Percentiles rank a stretch among this genome's conserved stretches.
Conservation (phyloP, 1,284 basidiomycete genomes). For the Irpex lacteus region DNA sequence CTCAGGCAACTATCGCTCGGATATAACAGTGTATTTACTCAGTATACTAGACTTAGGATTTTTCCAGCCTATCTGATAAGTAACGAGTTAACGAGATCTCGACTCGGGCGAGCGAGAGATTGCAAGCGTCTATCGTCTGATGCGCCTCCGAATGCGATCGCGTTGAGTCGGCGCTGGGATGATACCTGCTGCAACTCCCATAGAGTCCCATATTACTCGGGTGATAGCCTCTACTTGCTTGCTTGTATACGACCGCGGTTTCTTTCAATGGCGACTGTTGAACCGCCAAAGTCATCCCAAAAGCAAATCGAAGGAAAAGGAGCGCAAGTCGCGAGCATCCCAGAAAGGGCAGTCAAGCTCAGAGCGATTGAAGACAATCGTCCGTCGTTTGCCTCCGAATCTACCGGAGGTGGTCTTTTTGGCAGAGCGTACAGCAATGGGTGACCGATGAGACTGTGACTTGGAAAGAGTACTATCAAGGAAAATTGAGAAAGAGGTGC, state of each 20-base stretch:
- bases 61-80: not conserved
- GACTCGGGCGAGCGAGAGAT: not conserved
- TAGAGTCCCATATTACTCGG: too few species aligned
- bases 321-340: constrained; percentile 16
- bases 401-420: constrained; percentile 91
- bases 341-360: constrained; percentile 20
- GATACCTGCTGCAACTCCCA: too few species aligned
- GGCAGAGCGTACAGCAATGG: constrained; percentile 87
- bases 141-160: not conserved
- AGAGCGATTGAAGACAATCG: constrained; percentile 83
- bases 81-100: not conserved
- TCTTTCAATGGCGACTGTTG: constrained; percentile 3
- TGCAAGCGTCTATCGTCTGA: not conserved
- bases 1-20: too few species aligned
- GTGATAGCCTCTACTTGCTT: too few species aligned
- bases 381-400: constrained; percentile 88
- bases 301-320: constrained; percentile 16
- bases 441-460: constrained; percentile 69
- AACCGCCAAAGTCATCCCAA: constrained; percentile 7
- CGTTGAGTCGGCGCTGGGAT: not conserved
- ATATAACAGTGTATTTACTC: too few species aligned
- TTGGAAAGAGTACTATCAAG: constrained; percentile 69
- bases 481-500: constrained; percentile 73
- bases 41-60: not conserved
- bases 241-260: too few species aligned